Percentiles rank a stretch among this genome's conserved stretches.
phyloP scores from a whole-genome alignment of 2,329 filamentous ascomycete species.

The Aspergillus floridensis region DNA sequence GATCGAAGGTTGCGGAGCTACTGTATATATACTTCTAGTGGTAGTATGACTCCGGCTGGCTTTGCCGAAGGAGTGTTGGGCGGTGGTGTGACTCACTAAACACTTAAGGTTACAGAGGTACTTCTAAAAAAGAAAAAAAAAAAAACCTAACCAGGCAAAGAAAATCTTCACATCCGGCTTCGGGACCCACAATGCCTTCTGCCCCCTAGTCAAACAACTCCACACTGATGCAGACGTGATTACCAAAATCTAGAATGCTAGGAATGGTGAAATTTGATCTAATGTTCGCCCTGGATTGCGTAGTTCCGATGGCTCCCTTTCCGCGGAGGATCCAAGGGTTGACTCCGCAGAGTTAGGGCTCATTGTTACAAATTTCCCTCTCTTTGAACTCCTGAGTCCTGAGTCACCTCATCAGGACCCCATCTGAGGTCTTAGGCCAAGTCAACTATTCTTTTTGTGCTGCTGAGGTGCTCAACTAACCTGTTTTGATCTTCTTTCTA shows the following conservation, averaged over 20 bases:
- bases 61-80: constrained; percentile 14
- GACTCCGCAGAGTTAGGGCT: constrained; percentile 4
- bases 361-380: neutral
- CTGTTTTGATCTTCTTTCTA: neutral
- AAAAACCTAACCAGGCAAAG: neutral
- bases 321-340: constrained; percentile 2
- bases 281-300: constrained; percentile 4
- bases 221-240: constrained; percentile 6
- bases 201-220: constrained; percentile 10
- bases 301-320: neutral
- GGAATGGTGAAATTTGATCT: constrained; percentile 7
- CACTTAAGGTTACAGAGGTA: constrained; percentile 14
- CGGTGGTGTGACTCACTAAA: constrained; percentile 27
- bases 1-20: neutral
- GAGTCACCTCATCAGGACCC: neutral
- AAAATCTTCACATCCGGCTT: constrained; percentile 13
- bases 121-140: constrained; percentile 9
- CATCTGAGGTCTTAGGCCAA: neutral
- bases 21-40: constrained; percentile 13
- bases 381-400: constrained; percentile 7
- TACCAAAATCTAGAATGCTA: neutral
- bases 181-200: constrained; percentile 9
- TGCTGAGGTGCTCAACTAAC: neutral
- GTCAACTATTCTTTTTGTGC: neutral
- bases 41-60: constrained; percentile 7